Percentiles rank a stretch among this genome's conserved stretches.
Conservation (phyloP, 2,329 filamentous ascomycete species). For the Aspergillus melleus region DNA sequence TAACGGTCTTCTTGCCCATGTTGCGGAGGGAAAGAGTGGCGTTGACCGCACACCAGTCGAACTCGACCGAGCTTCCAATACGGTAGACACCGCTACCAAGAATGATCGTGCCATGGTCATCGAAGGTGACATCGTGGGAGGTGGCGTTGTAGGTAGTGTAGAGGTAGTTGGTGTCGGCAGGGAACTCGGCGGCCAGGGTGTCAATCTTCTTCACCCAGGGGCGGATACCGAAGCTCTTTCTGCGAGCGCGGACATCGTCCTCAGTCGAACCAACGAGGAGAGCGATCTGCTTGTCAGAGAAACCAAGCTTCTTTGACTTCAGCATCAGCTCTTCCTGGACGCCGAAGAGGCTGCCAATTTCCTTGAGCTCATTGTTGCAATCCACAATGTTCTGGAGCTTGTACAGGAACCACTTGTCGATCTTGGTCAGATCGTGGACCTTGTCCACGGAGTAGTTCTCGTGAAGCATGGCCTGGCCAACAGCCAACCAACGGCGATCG, state of each 20-base stretch:
- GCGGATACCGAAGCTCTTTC: constrained; percentile 82
- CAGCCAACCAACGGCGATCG: constrained; percentile 94
- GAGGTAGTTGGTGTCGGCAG: constrained; percentile 89
- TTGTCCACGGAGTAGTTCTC: constrained; percentile 91
- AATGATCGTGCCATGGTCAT: constrained; percentile 86
- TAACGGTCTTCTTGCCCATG: constrained; percentile 94
- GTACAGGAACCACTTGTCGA: constrained; percentile 99
- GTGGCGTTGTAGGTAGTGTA: constrained; percentile 98
- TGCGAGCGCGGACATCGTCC: constrained; percentile 81
- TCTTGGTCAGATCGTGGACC: constrained; percentile 93
- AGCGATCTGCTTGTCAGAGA: constrained; percentile 95
- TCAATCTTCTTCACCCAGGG: constrained; percentile 99
- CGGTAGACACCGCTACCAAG: constrained; percentile 95
- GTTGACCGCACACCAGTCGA: constrained; percentile 97
- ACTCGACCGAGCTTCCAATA: constrained; percentile 96
- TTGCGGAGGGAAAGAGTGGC: constrained; percentile 78
- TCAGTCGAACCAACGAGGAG: constrained; percentile 81
- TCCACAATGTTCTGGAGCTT: constrained; percentile 98
- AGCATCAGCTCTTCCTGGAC: constrained; percentile 85
- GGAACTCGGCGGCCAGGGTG: constrained; percentile 94
- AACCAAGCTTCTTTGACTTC: constrained; percentile 95
- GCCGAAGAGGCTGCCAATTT: constrained; percentile 76
- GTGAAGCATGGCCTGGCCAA: constrained; percentile 97
- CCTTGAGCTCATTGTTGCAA: constrained; percentile 81
- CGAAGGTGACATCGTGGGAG: constrained; percentile 88